Conservation (phyloP, 495 filamentous ascomycete species). For the Talaromyces thailandensis region DNA sequence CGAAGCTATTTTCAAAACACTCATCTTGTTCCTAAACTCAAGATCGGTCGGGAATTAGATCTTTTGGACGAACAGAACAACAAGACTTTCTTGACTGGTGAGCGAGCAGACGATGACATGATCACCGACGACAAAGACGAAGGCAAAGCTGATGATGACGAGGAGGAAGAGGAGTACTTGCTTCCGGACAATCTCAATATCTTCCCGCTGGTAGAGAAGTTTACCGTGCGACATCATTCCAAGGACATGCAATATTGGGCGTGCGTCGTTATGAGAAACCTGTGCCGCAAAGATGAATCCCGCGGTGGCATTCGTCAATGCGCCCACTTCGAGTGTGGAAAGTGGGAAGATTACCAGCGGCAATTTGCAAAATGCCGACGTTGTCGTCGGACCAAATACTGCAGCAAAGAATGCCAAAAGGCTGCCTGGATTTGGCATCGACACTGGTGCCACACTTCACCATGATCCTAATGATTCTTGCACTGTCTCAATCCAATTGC, state of each 20-base stretch:
- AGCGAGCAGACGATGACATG: not conserved
- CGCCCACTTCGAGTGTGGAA: conserved; percentile 94
- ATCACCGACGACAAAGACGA: not conserved
- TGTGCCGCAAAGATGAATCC: conserved; percentile 95
- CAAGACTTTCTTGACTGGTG: conserved; percentile 15
- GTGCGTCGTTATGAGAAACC: conserved; percentile 95
- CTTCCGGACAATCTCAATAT: conserved; percentile 94
- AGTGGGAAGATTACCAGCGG: conserved; percentile 92
- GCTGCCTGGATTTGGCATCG: conserved; percentile 96
- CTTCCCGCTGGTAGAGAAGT: conserved; percentile 96
- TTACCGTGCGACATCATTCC: conserved; percentile 88
- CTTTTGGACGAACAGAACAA: conserved; percentile 60
- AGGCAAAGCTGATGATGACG: conserved; percentile 31
- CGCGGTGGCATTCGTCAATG: conserved; percentile 92
- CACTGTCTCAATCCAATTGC: conserved; percentile 26
- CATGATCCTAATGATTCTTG: conserved; percentile 32
- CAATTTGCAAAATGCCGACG: conserved; percentile 97
- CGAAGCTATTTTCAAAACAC: conserved; percentile 90
- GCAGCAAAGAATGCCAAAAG: conserved; percentile 99
- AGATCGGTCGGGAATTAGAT: conserved; percentile 76
- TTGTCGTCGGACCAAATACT: conserved; percentile 96
- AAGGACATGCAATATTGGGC: conserved; percentile 99
- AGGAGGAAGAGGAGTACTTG: conserved; percentile 81
- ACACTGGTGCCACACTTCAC: conserved; percentile 85
- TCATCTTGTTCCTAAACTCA: conserved; percentile 86